phyloP scores from a whole-genome alignment of 768 basidiomycete genomes.

The Kwoniella sp. region DNA sequence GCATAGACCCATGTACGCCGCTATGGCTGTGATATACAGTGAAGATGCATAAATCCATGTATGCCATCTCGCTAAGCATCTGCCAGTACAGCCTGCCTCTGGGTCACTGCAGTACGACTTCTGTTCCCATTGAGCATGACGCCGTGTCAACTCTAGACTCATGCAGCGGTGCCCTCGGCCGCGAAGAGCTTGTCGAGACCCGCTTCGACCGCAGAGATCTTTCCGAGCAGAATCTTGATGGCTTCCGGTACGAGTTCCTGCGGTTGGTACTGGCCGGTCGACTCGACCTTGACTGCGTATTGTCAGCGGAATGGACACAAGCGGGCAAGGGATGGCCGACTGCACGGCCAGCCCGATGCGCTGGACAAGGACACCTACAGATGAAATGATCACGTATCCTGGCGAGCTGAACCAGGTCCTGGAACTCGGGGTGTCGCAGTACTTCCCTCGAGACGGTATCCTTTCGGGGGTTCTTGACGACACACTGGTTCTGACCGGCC shows the following conservation, averaged over 20 bases:
- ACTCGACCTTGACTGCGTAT: conserved; percentile 76
- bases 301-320: no score
- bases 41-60: conserved; percentile 3
- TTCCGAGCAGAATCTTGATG: conserved; percentile 73
- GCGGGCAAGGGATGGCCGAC: no score
- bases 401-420: conserved; percentile 72
- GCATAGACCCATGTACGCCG: no score
- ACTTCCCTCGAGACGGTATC: conserved; percentile 92
- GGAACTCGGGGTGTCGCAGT: conserved; percentile 83
- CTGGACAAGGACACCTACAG: conserved; percentile 63
- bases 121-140: no score
- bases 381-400: conserved; percentile 88
- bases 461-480: conserved; percentile 60
- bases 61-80: background rate
- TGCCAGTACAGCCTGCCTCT: no score
- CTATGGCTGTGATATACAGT: background rate
- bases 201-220: conserved; percentile 55
- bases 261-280: conserved; percentile 81
- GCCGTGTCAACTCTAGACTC: no score
- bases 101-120: no score
- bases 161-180: conserved; percentile 7
- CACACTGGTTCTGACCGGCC: conserved; percentile 55
- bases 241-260: conserved; percentile 77
- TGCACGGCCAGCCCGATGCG: no score
- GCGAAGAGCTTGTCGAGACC: conserved; percentile 41